Evolutionary conservation across 805 yeast species (phyloP).

Genomic region (Ogataea salicorniae): DNA sequence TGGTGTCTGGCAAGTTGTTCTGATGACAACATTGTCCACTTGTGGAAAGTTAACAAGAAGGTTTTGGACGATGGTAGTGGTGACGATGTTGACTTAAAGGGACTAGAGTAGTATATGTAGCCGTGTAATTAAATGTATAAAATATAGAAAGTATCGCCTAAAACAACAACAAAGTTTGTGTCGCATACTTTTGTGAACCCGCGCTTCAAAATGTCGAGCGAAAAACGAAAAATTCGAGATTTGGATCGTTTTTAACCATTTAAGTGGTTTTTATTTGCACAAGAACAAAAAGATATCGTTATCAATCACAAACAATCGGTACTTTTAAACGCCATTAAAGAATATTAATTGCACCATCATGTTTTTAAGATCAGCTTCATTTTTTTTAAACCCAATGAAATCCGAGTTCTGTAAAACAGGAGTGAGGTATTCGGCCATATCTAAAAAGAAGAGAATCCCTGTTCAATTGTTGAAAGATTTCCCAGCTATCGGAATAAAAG

Average conservation of each 20-base stretch:
- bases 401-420: conserved; percentile 20
- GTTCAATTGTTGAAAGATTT: conserved; percentile 75
- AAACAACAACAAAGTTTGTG: too few relatives aligned
- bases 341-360: conserved; percentile 3
- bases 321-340: too few relatives aligned
- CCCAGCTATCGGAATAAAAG: conserved; percentile 58
- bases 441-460: conserved; percentile 51
- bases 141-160: too few relatives aligned
- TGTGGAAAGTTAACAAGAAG: conserved; percentile 44
- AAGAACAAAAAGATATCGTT: too few relatives aligned
- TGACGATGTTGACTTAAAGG: conserved; percentile 11
- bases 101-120: conserved; percentile 8
- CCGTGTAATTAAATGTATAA: too few relatives aligned
- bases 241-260: too few relatives aligned
- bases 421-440: conserved; percentile 41
- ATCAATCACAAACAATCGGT: too few relatives aligned
- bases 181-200: too few relatives aligned
- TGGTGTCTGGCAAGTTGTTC: conserved; percentile 70
- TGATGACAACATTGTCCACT: conserved; percentile 55
- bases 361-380: conserved; percentile 17
- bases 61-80: conserved; percentile 23
- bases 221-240: too few relatives aligned
- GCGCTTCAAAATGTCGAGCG: too few relatives aligned
- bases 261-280: too few relatives aligned
- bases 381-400: conserved; percentile 8